A percentile compares a stretch with the other conserved stretches of the same genome.
phyloP scores from a whole-genome alignment of 1,284 basidiomycete species.

The Chalciporus sp. region DNA sequence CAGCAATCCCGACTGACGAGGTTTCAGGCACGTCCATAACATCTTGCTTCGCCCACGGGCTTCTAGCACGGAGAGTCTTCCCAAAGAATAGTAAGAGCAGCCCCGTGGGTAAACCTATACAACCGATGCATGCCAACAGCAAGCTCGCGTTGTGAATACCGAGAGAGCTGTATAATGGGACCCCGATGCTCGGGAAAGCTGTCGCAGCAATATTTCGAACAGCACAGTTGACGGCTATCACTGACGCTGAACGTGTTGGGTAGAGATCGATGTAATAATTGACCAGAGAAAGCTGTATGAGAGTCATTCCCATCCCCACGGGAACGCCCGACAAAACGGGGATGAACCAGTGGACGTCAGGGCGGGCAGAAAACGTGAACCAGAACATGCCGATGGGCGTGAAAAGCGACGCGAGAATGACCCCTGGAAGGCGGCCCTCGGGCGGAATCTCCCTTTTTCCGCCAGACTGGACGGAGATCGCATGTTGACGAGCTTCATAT shows the following conservation, averaged over 20 bases:
- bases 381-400: slow-evolving; percentile 32
- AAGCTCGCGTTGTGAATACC: slow-evolving; percentile 29
- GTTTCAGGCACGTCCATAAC: not conserved
- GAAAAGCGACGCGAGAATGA: slow-evolving; percentile 23
- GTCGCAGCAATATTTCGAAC: slow-evolving; percentile 20
- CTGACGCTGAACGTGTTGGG: slow-evolving; percentile 29
- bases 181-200: slow-evolving; percentile 24
- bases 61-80: slow-evolving; percentile 20
- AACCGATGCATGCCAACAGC: slow-evolving; percentile 28
- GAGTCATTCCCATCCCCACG: slow-evolving; percentile 32
- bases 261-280: slow-evolving; percentile 36
- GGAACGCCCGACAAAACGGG: slow-evolving; percentile 30
- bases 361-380: slow-evolving; percentile 26
- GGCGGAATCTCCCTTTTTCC: slow-evolving; percentile 20
- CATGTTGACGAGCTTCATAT: slow-evolving; percentile 17
- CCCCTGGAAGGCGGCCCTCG: slow-evolving; percentile 27
- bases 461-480: slow-evolving; percentile 10
- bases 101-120: slow-evolving; percentile 24
- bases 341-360: slow-evolving; percentile 21
- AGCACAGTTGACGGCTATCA: slow-evolving; percentile 30
- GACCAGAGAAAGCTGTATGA: slow-evolving; percentile 30
- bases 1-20: not conserved
- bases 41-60: slow-evolving; percentile 29
- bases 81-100: slow-evolving; percentile 21
- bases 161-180: slow-evolving; percentile 22